phyloP scores from a whole-genome alignment of 75 land plant genomes.

The Cunninghamia lanceolata region DNA sequence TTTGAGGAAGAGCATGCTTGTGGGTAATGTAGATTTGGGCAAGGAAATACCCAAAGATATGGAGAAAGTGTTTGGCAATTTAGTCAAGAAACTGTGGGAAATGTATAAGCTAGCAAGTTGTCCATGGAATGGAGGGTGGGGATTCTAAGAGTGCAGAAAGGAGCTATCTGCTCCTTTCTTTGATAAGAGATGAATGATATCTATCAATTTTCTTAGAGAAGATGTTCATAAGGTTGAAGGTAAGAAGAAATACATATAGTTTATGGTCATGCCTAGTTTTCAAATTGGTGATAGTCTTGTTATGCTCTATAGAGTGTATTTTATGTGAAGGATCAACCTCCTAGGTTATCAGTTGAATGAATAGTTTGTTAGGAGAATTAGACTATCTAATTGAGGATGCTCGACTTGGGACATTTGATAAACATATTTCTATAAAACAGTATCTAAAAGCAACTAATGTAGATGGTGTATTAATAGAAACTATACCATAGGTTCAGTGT shows the following conservation, averaged over 20 bases:
- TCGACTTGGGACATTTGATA: slow-evolving; percentile 98
- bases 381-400: slow-evolving; percentile 96
- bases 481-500: slow-evolving; percentile 96
- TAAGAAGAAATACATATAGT: background rate
- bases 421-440: slow-evolving; percentile 94
- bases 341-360: no score
- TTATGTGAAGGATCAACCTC: background rate
- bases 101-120: no score
- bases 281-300: background rate
- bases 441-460: slow-evolving; percentile 81
- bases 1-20: background rate
- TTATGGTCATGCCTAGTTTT: background rate
- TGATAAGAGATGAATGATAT: background rate
- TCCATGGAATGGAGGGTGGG: no score
- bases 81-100: no score
- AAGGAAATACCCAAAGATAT: background rate
- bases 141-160: no score
- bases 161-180: background rate
- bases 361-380: slow-evolving; percentile 21
- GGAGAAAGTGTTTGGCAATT: no score
- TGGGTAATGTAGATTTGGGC: background rate
- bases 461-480: slow-evolving; percentile 93
- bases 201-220: background rate
- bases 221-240: background rate
- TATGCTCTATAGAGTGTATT: background rate